Evolutionary conservation across 1,139 yeast genomes (phyloP), one percentile per base, ranked within the genome.

Genomic region (Wickerhamomyces sp.): DNA sequence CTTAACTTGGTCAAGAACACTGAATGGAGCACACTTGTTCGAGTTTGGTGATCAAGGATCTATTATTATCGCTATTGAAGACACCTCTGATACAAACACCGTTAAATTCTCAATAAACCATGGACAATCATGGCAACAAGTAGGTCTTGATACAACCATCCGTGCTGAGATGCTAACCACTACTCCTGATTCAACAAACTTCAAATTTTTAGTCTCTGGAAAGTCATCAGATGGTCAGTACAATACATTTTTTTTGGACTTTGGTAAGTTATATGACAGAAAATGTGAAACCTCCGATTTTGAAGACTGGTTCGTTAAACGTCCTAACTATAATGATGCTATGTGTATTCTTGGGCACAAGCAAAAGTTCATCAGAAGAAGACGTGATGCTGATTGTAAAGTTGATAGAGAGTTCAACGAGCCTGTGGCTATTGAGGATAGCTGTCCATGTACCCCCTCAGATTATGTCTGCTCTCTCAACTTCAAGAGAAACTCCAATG

Each of bases 41-140:
- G 72, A 81, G 3, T 81, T 80, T 63, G 95, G 94, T 40, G 95
- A 88, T 59, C 78, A 76, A 45, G 96, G 96, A 31, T 85, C 87
- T 53, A 59, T 87, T 6, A 72, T 87, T 29, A 60, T 85, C 2
- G 87, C 89, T 1, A 63, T 78, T 9, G 56, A 65, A 19, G 54
- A 63, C 12, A 62, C 58, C 40, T 48, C 52, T 15, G 63, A 63
- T 41, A 58, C 60, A 5, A 49, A 49, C 33, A 49, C 63, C 8
- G 59, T 77, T 36, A 68, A 67, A 44, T 88, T 70, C 52, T 81
- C 96, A 0, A 58, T 80, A 20, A 89, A 88, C 56, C 89, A 85
- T 56, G 96, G 96, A 32, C 58, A 64, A 31, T 59, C 79, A 3
- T 88, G 95, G 94, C 52, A 60, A 5, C 68, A 67, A 32, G 63